A percentile compares a stretch with the other conserved stretches of the same genome.
These are phyloP conservation scores for Xylaria sp. DNA, from an alignment of 2,329 filamentous ascomycete species.

Conservation along the genomic window DNA sequence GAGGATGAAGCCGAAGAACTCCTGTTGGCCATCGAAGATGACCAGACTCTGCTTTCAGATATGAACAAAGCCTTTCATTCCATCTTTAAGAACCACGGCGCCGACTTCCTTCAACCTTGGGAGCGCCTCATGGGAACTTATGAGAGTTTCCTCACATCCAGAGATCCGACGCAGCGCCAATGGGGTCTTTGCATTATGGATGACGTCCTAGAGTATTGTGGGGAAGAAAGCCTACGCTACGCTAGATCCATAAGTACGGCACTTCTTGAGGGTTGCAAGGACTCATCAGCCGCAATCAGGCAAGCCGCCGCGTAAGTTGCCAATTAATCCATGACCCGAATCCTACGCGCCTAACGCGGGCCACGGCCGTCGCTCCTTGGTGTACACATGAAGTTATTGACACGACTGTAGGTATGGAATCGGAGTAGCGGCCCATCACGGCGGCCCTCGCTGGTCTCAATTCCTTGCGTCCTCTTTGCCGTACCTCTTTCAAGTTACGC, in stretches of 20 bases:
- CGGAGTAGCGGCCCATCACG: slow-evolving; percentile 91
- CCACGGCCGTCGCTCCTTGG: not conserved
- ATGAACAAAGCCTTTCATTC: slow-evolving; percentile 99
- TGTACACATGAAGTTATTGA: not conserved
- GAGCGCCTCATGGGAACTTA: slow-evolving; percentile 85
- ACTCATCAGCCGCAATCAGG: slow-evolving; percentile 85
- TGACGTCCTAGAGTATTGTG: slow-evolving; percentile 96
- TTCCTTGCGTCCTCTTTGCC: slow-evolving; percentile 83
- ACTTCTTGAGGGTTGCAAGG: slow-evolving; percentile 83
- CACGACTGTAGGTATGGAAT: slow-evolving; percentile 68
- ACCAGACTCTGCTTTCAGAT: slow-evolving; percentile 93
- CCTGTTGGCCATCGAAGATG: slow-evolving; percentile 91
- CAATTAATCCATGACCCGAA: not conserved
- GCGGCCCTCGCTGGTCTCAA: slow-evolving; percentile 83
- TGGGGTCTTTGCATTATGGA: slow-evolving; percentile 99
- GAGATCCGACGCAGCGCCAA: slow-evolving; percentile 89
- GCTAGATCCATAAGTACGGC: slow-evolving; percentile 85
- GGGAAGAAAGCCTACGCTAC: slow-evolving; percentile 85
- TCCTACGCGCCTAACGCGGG: not conserved
- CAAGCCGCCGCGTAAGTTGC: slow-evolving; percentile 80
- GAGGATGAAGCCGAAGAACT: slow-evolving; percentile 89
- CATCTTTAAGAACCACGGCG: slow-evolving; percentile 95
- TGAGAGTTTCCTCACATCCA: slow-evolving; percentile 78
- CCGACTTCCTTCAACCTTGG: slow-evolving; percentile 85
- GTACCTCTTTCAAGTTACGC: slow-evolving; percentile 82